Conservation (phyloP, 2,329 filamentous ascomycete species). For the Xylariaceae sp. region DNA sequence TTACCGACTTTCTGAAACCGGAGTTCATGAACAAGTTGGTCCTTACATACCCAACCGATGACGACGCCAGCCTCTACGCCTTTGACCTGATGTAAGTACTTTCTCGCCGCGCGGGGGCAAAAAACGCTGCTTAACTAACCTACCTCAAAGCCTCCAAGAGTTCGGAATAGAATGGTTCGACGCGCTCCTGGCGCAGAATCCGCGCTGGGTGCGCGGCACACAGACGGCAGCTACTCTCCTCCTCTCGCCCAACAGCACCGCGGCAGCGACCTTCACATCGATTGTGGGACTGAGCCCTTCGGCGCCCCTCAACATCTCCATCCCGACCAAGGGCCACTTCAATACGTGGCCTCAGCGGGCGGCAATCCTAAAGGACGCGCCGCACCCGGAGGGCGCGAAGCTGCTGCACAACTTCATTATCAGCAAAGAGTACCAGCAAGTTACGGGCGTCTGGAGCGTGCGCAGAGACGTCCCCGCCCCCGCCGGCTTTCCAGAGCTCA, state of each 20-base stretch:
- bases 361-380: conserved; percentile 56
- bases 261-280: conserved; percentile 46
- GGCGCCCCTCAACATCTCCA: conserved; percentile 33
- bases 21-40: conserved; percentile 61
- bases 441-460: conserved; percentile 41
- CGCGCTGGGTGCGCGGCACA: conserved; percentile 60
- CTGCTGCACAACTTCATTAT: conserved; percentile 56
- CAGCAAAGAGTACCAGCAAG: conserved; percentile 48
- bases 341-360: conserved; percentile 57
- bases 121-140: background rate
- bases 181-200: conserved; percentile 54
- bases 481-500: conserved; percentile 37
- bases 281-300: conserved; percentile 28
- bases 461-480: conserved; percentile 40
- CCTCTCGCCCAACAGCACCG: conserved; percentile 36
- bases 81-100: conserved; percentile 55
- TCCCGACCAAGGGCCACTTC: conserved; percentile 49
- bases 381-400: conserved; percentile 58
- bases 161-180: conserved; percentile 52
- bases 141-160: conserved; percentile 9
- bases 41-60: conserved; percentile 64
- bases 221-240: conserved; percentile 50
- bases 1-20: conserved; percentile 52
- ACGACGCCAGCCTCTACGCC: conserved; percentile 60
- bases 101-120: background rate